Percentiles rank a stretch among this genome's conserved stretches.
phyloP scores from a whole-genome alignment of 208 protist genomes.

The Phytomonas sp. region DNA sequence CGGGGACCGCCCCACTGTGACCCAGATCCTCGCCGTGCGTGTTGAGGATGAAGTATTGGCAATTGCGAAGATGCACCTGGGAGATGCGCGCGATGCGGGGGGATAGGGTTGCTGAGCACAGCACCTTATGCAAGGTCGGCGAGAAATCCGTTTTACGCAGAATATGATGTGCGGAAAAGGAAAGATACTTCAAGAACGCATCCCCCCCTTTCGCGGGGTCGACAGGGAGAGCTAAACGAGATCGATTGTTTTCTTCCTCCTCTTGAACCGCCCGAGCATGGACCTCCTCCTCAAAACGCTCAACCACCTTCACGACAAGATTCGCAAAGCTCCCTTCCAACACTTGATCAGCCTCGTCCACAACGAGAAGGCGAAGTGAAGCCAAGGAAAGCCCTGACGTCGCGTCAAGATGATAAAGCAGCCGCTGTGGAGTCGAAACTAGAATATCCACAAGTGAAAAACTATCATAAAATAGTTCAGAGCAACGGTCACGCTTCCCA shows the following conservation, averaged over 20 bases:
- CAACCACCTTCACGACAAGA: constrained; percentile 71
- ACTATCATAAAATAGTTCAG: neutral
- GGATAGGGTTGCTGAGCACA: constrained; percentile 88
- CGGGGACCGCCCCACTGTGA: neutral
- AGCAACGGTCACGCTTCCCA: too few relatives aligned
- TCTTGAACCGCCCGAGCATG: neutral
- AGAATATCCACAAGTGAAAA: constrained; percentile 37
- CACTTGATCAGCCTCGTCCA: constrained; percentile 88
- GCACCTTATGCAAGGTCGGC: constrained; percentile 63
- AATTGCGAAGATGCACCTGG: constrained; percentile 81
- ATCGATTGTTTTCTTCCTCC: too few relatives aligned
- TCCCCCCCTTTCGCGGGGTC: too few relatives aligned
- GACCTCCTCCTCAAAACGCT: constrained; percentile 58
- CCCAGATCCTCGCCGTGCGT: constrained; percentile 33
- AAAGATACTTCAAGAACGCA: too few relatives aligned
- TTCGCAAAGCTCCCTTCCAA: constrained; percentile 70
- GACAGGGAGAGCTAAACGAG: too few relatives aligned
- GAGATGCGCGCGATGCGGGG: constrained; percentile 74
- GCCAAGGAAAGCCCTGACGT: constrained; percentile 52
- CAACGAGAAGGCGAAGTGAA: constrained; percentile 64
- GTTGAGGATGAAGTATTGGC: constrained; percentile 67
- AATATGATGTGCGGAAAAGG: too few relatives aligned
- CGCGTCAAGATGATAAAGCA: constrained; percentile 71
- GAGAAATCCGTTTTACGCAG: too few relatives aligned
- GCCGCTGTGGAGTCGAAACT: constrained; percentile 73